Evolutionary conservation across 345 rosid genomes (phyloP).

Genomic region (Raphanus sativus): DNA sequence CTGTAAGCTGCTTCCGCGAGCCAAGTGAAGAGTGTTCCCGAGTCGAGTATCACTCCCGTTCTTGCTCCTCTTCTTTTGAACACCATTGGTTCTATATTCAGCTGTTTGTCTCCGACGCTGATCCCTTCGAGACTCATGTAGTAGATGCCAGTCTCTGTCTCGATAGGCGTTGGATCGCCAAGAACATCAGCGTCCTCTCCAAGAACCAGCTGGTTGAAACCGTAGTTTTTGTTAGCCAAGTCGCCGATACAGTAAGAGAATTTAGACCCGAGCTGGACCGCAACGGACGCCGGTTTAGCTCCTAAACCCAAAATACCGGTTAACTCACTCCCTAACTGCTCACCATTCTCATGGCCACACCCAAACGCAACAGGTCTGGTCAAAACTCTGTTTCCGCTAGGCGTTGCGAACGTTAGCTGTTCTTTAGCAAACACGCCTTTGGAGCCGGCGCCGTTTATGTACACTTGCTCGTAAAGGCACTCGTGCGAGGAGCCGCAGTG

Average conservation of each 20-base stretch:
- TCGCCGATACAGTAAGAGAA: slow-evolving; percentile 63
- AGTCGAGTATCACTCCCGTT: slow-evolving; percentile 47
- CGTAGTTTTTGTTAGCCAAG: slow-evolving; percentile 41
- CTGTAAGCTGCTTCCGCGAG: slow-evolving; percentile 42
- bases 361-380: slow-evolving; percentile 43
- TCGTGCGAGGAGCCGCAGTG: slow-evolving; percentile 29
- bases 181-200: slow-evolving; percentile 47
- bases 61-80: slow-evolving; percentile 35
- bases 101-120: slow-evolving; percentile 46
- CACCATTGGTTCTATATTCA: slow-evolving; percentile 40
- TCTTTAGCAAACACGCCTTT: slow-evolving; percentile 54
- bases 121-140: slow-evolving; percentile 51
- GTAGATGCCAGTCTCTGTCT: slow-evolving; percentile 40
- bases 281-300: slow-evolving; percentile 38
- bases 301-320: slow-evolving; percentile 59
- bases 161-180: slow-evolving; percentile 53
- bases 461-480: slow-evolving; percentile 44
- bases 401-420: slow-evolving; percentile 41
- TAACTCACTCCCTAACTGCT: slow-evolving; percentile 30
- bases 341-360: slow-evolving; percentile 50
- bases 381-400: slow-evolving; percentile 36
- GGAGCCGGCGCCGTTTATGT: slow-evolving; percentile 38
- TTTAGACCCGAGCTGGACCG: slow-evolving; percentile 48
- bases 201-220: slow-evolving; percentile 45
- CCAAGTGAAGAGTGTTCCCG: slow-evolving; percentile 50